Evolutionary conservation across 1,284 basidiomycete species (phyloP).

Genomic region (Coniferiporia sulphurascens): DNA sequence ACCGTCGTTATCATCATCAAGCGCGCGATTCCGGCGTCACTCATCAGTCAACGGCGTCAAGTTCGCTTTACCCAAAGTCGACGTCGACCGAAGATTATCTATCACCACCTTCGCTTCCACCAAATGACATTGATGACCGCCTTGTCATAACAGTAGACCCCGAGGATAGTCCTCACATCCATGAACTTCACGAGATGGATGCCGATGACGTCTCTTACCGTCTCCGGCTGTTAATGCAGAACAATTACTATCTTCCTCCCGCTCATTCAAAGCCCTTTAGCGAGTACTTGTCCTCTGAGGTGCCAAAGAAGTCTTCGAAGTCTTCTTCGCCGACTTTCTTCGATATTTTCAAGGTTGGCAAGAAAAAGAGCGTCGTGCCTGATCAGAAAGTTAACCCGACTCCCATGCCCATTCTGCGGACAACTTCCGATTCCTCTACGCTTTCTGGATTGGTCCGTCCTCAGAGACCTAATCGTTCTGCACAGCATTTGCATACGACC

Average conservation of each 20-base stretch:
- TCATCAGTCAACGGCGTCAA: constrained; percentile 54
- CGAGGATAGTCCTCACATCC: constrained; percentile 25
- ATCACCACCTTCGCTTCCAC: constrained; percentile 49
- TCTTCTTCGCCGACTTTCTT: constrained; percentile 54
- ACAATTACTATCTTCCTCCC: constrained; percentile 79
- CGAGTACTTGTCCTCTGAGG: constrained; percentile 38
- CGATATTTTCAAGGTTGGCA: constrained; percentile 61
- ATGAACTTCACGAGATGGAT: constrained; percentile 47
- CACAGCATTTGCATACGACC: constrained; percentile 37
- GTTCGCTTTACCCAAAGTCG: constrained; percentile 71
- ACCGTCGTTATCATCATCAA: constrained; percentile 24
- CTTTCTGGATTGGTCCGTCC: constrained; percentile 30
- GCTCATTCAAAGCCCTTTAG: constrained; percentile 75
- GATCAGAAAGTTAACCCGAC: constrained; percentile 28
- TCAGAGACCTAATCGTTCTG: constrained; percentile 30
- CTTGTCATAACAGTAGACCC: constrained; percentile 43
- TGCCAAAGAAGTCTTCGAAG: constrained; percentile 38
- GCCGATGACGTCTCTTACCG: constrained; percentile 79
- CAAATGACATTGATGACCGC: constrained; percentile 40
- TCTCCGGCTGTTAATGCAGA: constrained; percentile 72
- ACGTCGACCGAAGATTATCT: constrained; percentile 46
- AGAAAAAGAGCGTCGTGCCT: constrained; percentile 27
- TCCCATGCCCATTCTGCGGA: constrained; percentile 47
- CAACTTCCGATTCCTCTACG: constrained; percentile 57
- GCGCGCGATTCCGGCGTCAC: constrained; percentile 48